phyloP scores from a whole-genome alignment of 2,329 filamentous ascomycete species.

The Fusarium chuoi region DNA sequence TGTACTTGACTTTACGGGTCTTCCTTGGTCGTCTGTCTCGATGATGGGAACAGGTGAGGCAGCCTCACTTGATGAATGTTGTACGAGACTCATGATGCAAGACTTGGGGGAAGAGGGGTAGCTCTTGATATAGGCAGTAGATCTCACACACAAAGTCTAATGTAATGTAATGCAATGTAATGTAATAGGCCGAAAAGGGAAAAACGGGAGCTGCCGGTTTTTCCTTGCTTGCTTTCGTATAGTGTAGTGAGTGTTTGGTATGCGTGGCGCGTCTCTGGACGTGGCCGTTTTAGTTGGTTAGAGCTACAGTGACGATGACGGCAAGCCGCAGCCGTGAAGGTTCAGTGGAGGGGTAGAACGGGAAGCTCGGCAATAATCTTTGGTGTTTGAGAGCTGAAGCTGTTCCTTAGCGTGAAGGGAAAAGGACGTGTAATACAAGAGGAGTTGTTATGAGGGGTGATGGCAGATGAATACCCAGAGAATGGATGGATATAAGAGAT shows the following conservation, averaged over 20 bases:
- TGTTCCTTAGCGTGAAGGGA: not conserved
- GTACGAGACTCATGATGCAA: constrained; percentile 41
- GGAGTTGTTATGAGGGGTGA: not conserved
- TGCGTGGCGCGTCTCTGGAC: constrained; percentile 13
- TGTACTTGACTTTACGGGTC: constrained; percentile 42
- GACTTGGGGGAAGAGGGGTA: constrained; percentile 18
- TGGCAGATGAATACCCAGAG: not conserved
- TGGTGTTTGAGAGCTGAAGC: not conserved
- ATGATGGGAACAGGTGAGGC: constrained; percentile 42
- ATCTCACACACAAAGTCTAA: constrained; percentile 2
- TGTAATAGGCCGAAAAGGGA: constrained; percentile 5
- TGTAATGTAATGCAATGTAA: not conserved
- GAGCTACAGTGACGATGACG: constrained; percentile 25
- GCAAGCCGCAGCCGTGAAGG: constrained; percentile 22
- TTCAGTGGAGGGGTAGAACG: constrained; percentile 26
- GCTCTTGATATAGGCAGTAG: not conserved
- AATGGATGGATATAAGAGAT: not conserved
- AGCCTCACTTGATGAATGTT: constrained; percentile 36
- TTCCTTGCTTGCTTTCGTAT: not conserved
- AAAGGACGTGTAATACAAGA: constrained; percentile 6
- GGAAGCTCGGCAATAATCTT: constrained; percentile 14
- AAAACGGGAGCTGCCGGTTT: constrained; percentile 29
- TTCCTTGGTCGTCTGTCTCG: constrained; percentile 47
- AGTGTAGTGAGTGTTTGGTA: not conserved
- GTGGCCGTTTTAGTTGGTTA: constrained; percentile 18